phyloP scores from a whole-genome alignment of 2,329 filamentous ascomycete species.

The Onygenales sp. region DNA sequence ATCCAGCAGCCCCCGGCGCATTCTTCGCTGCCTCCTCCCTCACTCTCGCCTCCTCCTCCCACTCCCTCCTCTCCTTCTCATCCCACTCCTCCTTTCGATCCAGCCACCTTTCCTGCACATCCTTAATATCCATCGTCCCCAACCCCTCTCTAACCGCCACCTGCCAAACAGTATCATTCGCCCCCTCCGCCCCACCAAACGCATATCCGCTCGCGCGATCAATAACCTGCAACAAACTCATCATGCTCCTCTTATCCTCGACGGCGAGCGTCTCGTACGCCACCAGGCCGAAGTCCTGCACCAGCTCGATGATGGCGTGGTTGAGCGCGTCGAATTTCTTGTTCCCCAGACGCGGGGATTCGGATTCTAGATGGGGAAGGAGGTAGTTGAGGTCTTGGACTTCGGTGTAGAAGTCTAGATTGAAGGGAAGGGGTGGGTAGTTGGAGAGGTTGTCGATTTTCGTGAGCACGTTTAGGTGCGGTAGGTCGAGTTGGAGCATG shows the following conservation, averaged over 20 bases:
- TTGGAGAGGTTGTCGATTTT: constrained; percentile 91
- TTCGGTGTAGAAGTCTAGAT: constrained; percentile 94
- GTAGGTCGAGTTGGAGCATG: constrained; percentile 97
- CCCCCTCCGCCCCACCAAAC: constrained; percentile 81
- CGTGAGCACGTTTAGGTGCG: constrained; percentile 89
- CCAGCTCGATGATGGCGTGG: constrained; percentile 72
- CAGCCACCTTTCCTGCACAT: constrained; percentile 94
- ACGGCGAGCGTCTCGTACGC: constrained; percentile 89
- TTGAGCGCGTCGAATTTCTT: constrained; percentile 79
- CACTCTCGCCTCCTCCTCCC: constrained; percentile 62
- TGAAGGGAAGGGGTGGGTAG: constrained; percentile 83
- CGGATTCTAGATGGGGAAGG: constrained; percentile 67
- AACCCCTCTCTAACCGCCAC: constrained; percentile 72
- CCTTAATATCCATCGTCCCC: constrained; percentile 66
- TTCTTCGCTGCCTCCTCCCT: constrained; percentile 26
- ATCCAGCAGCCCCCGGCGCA: constrained; percentile 13
- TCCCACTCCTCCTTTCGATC: constrained; percentile 85
- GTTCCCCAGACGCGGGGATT: constrained; percentile 60
- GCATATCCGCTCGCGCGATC: constrained; percentile 89
- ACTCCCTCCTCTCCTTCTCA: constrained; percentile 62
- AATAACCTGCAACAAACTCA: constrained; percentile 77
- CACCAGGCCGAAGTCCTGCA: constrained; percentile 84
- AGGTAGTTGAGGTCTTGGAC: constrained; percentile 87
- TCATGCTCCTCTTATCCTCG: constrained; percentile 96
- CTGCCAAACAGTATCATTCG: constrained; percentile 96